Base-by-base conservation (phyloP, 2,329 filamentous ascomycete genomes). In the Parascedosporium putredinis region DNA sequence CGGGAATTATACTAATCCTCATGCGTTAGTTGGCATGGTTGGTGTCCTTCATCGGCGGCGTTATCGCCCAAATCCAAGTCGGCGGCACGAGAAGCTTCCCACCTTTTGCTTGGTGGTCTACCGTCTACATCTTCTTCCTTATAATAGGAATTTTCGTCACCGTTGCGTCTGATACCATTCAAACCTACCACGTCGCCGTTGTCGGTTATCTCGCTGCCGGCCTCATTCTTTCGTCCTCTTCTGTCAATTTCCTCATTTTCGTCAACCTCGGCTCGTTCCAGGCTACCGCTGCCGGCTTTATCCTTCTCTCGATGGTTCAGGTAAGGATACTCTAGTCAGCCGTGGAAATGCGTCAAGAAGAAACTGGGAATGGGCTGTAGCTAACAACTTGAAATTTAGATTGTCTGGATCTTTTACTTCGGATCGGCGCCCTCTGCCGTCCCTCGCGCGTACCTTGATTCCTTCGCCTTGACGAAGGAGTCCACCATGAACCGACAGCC, bases 331-430 rank as follows among this genome's bases (percentile, higher is more conserved):
- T n/a, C n/a, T n/a, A n/a, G n/a, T n/a, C n/a, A n/a, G n/a, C n/a
- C n/a, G n/a, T n/a, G n/a, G n/a, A n/a, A n/a, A n/a, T n/a, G n/a
- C n/a, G n/a, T n/a, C n/a, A n/a, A n/a, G n/a, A n/a, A n/a, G n/a
- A n/a, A n/a, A n/a, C 10, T 3, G 12, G 38, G 16, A 2, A 14
- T 20, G 8, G 25, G 18, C 7, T 43, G 27, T 22, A 18, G 12
- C 46, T 49, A 34, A 47, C 27, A 24, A 34, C 12, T 50, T n/a
- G n/a, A n/a, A 20, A 14, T 43, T 44, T 58, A 96, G 90, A 87
- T 95, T 59, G 80, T 97, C 52, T 98, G 93, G 93, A 95, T 96
- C 58, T 95, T 97, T 69, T 97, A 97, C 74, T 98, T 96, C 61
- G 93, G 93, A 60, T 95, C 91, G 2, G 85, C 89, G 16, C 89